Conservation (phyloP, 495 filamentous ascomycete genomes). For the Hypoxylon crocopeplum region DNA sequence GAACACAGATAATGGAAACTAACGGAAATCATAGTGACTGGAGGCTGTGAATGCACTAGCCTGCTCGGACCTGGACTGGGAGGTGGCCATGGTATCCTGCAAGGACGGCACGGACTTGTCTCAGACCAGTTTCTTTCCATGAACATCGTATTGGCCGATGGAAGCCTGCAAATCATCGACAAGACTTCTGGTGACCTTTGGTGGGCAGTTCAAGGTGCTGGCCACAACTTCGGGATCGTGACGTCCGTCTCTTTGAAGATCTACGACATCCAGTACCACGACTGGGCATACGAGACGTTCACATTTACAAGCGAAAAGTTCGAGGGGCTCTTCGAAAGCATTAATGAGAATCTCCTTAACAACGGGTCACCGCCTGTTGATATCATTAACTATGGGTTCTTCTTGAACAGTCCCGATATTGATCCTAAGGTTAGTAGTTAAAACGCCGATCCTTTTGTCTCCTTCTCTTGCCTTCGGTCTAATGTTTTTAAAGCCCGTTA, state of each 20-base stretch:
- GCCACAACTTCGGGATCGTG: conserved; percentile 70
- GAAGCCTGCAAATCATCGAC: conserved; percentile 48
- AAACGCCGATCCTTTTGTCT: no score
- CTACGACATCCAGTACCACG: conserved; percentile 47
- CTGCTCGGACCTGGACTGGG: conserved; percentile 64
- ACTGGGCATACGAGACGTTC: conserved; percentile 51
- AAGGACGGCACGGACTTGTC: conserved; percentile 67
- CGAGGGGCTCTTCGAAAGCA: conserved; percentile 50
- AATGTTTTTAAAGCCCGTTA: conserved; percentile 49
- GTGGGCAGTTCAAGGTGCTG: conserved; percentile 65
- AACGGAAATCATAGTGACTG: conserved; percentile 52
- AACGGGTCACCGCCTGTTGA: conserved; percentile 47
- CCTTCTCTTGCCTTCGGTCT: no score
- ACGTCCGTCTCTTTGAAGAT: conserved; percentile 55
- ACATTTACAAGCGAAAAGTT: conserved; percentile 54
- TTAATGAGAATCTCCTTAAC: conserved; percentile 49
- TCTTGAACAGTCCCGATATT: conserved; percentile 46
- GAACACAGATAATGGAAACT: conserved; percentile 26
- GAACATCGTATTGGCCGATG: conserved; percentile 65
- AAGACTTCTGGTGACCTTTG: conserved; percentile 57
- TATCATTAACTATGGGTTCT: conserved; percentile 56
- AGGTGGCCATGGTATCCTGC: conserved; percentile 66
- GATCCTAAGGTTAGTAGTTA: no score
- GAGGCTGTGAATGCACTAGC: conserved; percentile 63
- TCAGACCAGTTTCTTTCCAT: conserved; percentile 62